A percentile compares a stretch with the other conserved stretches of the same genome.
phyloP scores from a whole-genome alignment of 1,284 basidiomycete genomes.

The Ustilago loliicola region DNA sequence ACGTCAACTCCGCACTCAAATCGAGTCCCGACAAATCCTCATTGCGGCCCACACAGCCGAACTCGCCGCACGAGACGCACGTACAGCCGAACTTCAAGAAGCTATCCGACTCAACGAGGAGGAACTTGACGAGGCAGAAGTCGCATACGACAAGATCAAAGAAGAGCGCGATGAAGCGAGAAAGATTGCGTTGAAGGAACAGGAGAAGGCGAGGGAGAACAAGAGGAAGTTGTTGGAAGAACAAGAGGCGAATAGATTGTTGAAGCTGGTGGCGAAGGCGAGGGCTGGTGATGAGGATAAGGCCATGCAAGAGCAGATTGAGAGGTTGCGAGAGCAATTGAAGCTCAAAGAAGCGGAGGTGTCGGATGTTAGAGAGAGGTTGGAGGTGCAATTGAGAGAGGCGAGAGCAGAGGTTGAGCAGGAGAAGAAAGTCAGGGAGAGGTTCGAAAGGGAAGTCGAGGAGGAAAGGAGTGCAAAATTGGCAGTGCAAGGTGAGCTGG shows the following conservation, averaged over 20 bases:
- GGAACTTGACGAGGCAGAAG: slow-evolving; percentile 53
- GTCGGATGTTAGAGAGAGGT: slow-evolving; percentile 13
- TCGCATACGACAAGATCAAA: slow-evolving; percentile 45
- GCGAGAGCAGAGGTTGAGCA: slow-evolving; percentile 13
- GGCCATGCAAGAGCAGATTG: slow-evolving; percentile 33
- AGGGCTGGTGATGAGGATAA: slow-evolving; percentile 36
- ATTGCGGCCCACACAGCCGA: slow-evolving; percentile 31
- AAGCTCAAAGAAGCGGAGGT: slow-evolving; percentile 27
- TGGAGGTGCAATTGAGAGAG: slow-evolving; percentile 29
- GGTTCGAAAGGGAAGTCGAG: slow-evolving; percentile 2
- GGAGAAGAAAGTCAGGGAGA: slow-evolving; percentile 5
- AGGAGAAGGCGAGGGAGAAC: slow-evolving; percentile 46
- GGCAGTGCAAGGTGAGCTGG: slow-evolving; percentile 21
- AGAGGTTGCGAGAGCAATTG: slow-evolving; percentile 35
- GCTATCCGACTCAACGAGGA: slow-evolving; percentile 45
- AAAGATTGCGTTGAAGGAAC: slow-evolving; percentile 42
- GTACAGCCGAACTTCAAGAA: slow-evolving; percentile 42
- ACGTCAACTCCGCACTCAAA: slow-evolving; percentile 43
- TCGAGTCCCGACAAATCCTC: slow-evolving; percentile 35
- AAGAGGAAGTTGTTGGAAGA: slow-evolving; percentile 35
- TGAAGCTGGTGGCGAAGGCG: slow-evolving; percentile 49
- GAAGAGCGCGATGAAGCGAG: slow-evolving; percentile 55
- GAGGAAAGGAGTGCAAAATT: slow-evolving; percentile 12
- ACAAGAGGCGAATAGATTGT: slow-evolving; percentile 49
- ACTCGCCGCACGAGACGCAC: slow-evolving; percentile 33